Base-by-base conservation (phyloP, 2,329 filamentous ascomycete species). In the Drechslerella dactyloides region DNA sequence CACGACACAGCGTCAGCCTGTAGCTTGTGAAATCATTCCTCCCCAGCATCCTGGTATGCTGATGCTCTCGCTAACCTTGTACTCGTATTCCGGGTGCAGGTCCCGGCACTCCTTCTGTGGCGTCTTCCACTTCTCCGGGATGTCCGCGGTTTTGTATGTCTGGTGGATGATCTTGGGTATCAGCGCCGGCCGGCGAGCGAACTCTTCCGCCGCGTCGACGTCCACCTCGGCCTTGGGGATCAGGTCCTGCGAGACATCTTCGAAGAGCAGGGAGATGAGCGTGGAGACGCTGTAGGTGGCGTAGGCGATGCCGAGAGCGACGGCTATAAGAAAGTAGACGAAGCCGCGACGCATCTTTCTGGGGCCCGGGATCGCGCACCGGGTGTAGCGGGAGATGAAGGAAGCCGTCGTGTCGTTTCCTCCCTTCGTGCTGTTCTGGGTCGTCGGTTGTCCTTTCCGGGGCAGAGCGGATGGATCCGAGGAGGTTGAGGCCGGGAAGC, bases 101-200 rank as follows among this genome's bases (percentile, higher is more conserved):
- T 88, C 84, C 61, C 87, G 81, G 80, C 89, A 91, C 75, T 83
- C 87, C 79, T 86, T 81, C 75, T 90, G 87, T 33, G 88, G 84
- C 8, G 82, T 83, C 66, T 82, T 80, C 89, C 89, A 91, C 59
- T 87, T 84, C 51, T 81, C 81, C 0, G 89, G 89, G 42, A 91
- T 86, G 48, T 83, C 86, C 63, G 87, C 85, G 78, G 90, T 90
- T 76, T 85, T 86, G 79, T 90, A 90, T 8, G 89, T 90, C 78
- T 91, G 89, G 81, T 91, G 89, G 64, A 91, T 89, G 77, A 91
- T 90, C 80, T 89, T 90, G 53, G 89, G 89, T 55, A 91, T 90
- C 74, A 90, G 78, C 75, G 87, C 85, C 8, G 84, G 83, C 52
- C 82, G 81, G 73, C 84, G 84, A 74, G 85, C 84, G 74, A 85